Evolutionary conservation across 148 eudicot genomes (phyloP).

Genomic region (Rhododendron molle): DNA sequence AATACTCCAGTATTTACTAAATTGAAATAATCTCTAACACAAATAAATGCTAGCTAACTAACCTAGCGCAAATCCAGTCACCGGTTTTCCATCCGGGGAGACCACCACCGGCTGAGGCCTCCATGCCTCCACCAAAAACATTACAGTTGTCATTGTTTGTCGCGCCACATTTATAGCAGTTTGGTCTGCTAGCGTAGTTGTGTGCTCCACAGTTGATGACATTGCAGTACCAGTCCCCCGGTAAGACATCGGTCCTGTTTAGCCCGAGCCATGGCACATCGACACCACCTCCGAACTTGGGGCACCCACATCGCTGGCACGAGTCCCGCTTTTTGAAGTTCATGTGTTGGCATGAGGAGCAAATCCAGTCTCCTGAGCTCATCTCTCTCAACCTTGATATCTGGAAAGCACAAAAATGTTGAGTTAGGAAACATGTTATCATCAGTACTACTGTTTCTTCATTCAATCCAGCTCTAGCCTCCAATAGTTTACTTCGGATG

Average conservation of each 20-base stretch:
- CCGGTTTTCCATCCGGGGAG: slow-evolving; percentile 88
- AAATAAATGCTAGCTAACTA: background rate
- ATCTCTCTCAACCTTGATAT: slow-evolving; percentile 18
- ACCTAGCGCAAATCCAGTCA: slow-evolving; percentile 83
- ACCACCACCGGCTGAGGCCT: slow-evolving; percentile 22
- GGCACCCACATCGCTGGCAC: slow-evolving; percentile 57
- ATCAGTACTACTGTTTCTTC: background rate
- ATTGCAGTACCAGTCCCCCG: slow-evolving; percentile 91
- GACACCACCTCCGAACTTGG: slow-evolving; percentile 35
- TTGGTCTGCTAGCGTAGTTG: slow-evolving; percentile 76
- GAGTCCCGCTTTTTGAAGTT: slow-evolving; percentile 64
- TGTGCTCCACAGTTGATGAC: slow-evolving; percentile 64
- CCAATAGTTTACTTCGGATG: too few relatives aligned
- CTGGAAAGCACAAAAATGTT: background rate
- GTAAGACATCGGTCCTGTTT: slow-evolving; percentile 30
- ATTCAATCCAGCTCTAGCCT: background rate
- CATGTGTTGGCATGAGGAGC: slow-evolving; percentile 64
- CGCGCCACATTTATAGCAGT: slow-evolving; percentile 52
- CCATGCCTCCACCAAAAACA: slow-evolving; percentile 28
- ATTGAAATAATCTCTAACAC: background rate
- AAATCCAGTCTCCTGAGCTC: slow-evolving; percentile 90
- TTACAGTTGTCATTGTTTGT: slow-evolving; percentile 19
- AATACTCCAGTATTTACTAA: background rate
- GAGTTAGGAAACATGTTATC: too few relatives aligned
- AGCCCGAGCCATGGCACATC: slow-evolving; percentile 22